These are phyloP conservation scores for Fusarium decemcellulare DNA, from an alignment of 2,329 filamentous ascomycete species.

Conservation along the genomic window DNA sequence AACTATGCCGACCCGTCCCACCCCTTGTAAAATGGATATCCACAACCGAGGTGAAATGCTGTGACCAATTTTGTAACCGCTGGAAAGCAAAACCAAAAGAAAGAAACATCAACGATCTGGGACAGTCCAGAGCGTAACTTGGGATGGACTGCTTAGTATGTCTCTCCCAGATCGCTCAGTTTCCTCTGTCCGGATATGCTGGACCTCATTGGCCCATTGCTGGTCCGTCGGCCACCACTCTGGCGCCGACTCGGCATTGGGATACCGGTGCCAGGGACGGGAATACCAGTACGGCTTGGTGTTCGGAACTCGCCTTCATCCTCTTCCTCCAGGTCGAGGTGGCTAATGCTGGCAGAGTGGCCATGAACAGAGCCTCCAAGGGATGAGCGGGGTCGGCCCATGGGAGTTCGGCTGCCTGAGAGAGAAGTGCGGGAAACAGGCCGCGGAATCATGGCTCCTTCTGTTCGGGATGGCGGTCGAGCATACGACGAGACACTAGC, in stretches of 20 bases:
- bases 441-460: constrained; percentile 66
- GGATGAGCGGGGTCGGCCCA: constrained; percentile 80
- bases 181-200: constrained; percentile 55
- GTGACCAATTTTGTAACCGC: constrained; percentile 40
- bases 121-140: constrained; percentile 15
- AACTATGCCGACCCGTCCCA: constrained; percentile 44
- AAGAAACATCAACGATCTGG: constrained; percentile 35
- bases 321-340: constrained; percentile 64
- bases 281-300: constrained; percentile 66
- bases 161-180: constrained; percentile 67
- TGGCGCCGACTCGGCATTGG: constrained; percentile 63
- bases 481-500: constrained; percentile 72
- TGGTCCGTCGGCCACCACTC: constrained; percentile 61
- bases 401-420: constrained; percentile 72
- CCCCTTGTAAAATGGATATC: constrained; percentile 43
- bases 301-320: constrained; percentile 61
- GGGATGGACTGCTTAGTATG: constrained; percentile 57
- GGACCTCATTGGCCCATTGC: constrained; percentile 54
- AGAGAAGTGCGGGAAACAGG: constrained; percentile 77
- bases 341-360: constrained; percentile 70
- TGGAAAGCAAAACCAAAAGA: constrained; percentile 40
- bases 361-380: constrained; percentile 75
- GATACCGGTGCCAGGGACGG: constrained; percentile 60
- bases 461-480: constrained; percentile 66
- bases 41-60: constrained; percentile 35